Conservation (phyloP, 805 yeast genomes). For the Tetrapisispora fleetii region DNA sequence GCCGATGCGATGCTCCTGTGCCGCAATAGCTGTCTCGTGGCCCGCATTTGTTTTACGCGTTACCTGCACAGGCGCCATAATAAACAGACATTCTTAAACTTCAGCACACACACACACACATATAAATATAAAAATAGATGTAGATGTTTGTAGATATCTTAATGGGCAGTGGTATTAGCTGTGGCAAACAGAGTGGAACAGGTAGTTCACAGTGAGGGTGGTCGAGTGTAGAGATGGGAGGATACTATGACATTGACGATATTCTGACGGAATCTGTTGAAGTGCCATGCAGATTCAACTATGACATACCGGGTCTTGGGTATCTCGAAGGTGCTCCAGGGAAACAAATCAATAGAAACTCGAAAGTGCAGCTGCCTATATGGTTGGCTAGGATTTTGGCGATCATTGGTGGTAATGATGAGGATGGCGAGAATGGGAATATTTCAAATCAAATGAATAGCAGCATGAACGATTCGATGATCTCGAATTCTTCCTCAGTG, state of each 20-base stretch:
- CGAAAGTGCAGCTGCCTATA: constrained; percentile 69
- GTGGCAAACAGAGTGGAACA: no score
- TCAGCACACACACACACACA: no score
- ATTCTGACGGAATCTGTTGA: constrained; percentile 61
- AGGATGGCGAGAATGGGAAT: constrained; percentile 15
- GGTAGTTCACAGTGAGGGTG: no score
- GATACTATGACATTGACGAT: constrained; percentile 69
- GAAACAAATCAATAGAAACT: constrained; percentile 39
- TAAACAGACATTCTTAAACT: no score
- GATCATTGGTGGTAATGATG: constrained; percentile 29
- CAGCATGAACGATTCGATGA: constrained; percentile 1
- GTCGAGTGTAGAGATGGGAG: constrained; percentile 12
- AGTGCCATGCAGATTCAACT: constrained; percentile 70
- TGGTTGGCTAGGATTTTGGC: constrained; percentile 86
- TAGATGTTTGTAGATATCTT: no score
- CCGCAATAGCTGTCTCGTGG: no score
- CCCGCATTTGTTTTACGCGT: no score
- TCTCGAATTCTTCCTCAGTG: not conserved
- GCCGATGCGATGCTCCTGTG: no score
- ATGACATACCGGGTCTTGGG: constrained; percentile 79
- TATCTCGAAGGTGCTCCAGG: constrained; percentile 74
- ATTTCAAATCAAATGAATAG: constrained; percentile 15
- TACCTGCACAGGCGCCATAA: no score
- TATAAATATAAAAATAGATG: no score
- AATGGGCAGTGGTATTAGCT: no score